Evolutionary conservation across 768 basidiomycete genomes (phyloP).

Genomic region (Panellus pusillus): DNA sequence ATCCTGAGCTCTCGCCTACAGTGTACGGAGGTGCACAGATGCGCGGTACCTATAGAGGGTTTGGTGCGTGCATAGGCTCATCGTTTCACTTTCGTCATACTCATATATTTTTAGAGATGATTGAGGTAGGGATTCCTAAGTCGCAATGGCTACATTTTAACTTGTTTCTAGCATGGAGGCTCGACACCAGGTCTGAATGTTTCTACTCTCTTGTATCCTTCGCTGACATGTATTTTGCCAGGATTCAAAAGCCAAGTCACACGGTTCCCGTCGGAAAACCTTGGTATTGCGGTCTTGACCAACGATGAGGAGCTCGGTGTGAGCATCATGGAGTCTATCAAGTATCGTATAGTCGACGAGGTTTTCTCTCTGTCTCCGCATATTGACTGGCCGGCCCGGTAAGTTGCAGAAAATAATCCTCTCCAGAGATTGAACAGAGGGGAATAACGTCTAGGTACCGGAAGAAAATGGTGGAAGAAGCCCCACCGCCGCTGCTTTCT

Average conservation of each 20-base stretch:
- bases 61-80: constrained; percentile 17
- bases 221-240: background rate
- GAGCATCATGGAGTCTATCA: constrained; percentile 22
- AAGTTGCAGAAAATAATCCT: background rate
- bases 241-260: constrained; percentile 23
- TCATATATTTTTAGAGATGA: constrained; percentile 8
- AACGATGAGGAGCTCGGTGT: constrained; percentile 28
- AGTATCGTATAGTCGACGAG: constrained; percentile 28
- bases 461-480: background rate
- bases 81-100: constrained; percentile 14
- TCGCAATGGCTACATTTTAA: background rate
- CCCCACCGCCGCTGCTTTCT: constrained; percentile 11
- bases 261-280: constrained; percentile 19
- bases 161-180: constrained; percentile 19
- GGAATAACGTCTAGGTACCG: constrained; percentile 3
- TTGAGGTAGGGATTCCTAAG: constrained; percentile 11
- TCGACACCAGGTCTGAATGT: constrained; percentile 6
- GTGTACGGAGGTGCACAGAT: constrained; percentile 29
- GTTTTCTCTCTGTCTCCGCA: constrained; percentile 20
- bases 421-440: background rate
- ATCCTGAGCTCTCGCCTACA: constrained; percentile 26
- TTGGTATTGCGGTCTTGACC: constrained; percentile 29
- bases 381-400: constrained; percentile 30
- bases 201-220: background rate
- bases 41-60: constrained; percentile 26